These are phyloP conservation scores for Incumbomyces lentus DNA, from an alignment of 2,329 filamentous ascomycete genomes.

Conservation along the genomic window DNA sequence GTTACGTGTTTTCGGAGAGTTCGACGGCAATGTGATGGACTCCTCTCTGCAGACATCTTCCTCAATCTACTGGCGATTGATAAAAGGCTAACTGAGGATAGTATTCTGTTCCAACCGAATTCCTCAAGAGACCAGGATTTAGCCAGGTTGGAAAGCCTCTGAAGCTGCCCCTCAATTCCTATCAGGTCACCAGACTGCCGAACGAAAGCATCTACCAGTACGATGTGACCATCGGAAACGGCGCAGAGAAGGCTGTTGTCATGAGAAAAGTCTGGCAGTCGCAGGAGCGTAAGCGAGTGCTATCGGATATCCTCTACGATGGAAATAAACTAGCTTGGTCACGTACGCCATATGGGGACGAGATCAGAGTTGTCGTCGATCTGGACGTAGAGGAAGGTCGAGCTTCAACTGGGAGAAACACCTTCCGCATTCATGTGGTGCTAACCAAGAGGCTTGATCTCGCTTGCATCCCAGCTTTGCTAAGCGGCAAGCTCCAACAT, in stretches of 20 bases:
- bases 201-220: conserved; percentile 65
- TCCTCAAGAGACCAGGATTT: conserved; percentile 42
- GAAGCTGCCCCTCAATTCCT: conserved; percentile 60
- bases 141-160: conserved; percentile 49
- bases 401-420: conserved; percentile 36
- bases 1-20: too few species aligned
- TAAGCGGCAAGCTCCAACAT: conserved; percentile 50
- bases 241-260: conserved; percentile 53
- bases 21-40: too few species aligned
- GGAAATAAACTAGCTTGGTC: conserved; percentile 77
- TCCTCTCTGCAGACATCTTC: background rate
- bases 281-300: conserved; percentile 25
- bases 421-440: conserved; percentile 52
- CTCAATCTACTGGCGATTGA: background rate
- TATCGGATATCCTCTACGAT: conserved; percentile 62
- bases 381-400: conserved; percentile 55
- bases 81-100: conserved; percentile 23
- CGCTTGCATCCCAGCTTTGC: conserved; percentile 53
- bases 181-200: conserved; percentile 53
- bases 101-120: conserved; percentile 26
- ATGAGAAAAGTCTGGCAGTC: conserved; percentile 70
- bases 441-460: conserved; percentile 61
- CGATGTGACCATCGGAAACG: conserved; percentile 60
- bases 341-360: conserved; percentile 25
- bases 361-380: conserved; percentile 54